These are phyloP conservation scores for Pseudevernia furfuracea DNA, from an alignment of 495 filamentous ascomycete genomes.

Conservation along the genomic window DNA sequence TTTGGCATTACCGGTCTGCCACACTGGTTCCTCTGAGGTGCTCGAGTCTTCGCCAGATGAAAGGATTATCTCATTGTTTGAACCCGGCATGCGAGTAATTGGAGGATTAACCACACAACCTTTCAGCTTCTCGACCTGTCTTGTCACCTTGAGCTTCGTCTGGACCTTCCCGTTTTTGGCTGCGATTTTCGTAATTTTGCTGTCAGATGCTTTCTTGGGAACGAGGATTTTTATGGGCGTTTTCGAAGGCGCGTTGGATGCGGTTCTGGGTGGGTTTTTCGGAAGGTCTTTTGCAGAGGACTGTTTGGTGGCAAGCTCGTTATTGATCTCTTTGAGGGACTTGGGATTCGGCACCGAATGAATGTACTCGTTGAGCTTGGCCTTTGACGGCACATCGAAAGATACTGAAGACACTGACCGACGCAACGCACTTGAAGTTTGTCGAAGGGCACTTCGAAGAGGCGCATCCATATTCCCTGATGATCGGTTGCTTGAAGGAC, in stretches of 20 bases:
- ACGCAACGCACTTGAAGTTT: slow-evolving; percentile 15
- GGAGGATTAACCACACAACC: slow-evolving; percentile 14
- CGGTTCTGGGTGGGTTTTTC: not conserved
- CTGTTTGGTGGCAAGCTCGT: slow-evolving; percentile 1
- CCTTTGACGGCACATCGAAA: not conserved
- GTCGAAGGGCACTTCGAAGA: slow-evolving; percentile 19
- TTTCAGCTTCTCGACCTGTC: slow-evolving; percentile 18
- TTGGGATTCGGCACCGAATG: not conserved
- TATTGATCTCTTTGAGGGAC: not conserved
- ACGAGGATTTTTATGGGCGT: not conserved
- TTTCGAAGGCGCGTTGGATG: not conserved
- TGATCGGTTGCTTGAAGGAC: slow-evolving; percentile 15
- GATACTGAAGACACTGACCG: slow-evolving; percentile 18
- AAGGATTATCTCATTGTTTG: not conserved
- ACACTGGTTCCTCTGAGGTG: slow-evolving; percentile 14
- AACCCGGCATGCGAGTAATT: not conserved
- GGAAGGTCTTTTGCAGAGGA: not conserved
- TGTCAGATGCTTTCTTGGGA: slow-evolving; percentile 1
- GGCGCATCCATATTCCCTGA: slow-evolving; percentile 10
- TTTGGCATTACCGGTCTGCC: slow-evolving; percentile 15
- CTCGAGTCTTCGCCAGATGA: slow-evolving; percentile 11
- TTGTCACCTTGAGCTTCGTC: slow-evolving; percentile 21
- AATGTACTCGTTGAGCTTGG: not conserved
- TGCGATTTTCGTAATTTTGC: slow-evolving; percentile 3
- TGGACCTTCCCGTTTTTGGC: slow-evolving; percentile 18